Evolutionary conservation across 2,329 filamentous ascomycete species (phyloP), one percentile per base, ranked within the genome.

Genomic region (Tothia fuscella): DNA sequence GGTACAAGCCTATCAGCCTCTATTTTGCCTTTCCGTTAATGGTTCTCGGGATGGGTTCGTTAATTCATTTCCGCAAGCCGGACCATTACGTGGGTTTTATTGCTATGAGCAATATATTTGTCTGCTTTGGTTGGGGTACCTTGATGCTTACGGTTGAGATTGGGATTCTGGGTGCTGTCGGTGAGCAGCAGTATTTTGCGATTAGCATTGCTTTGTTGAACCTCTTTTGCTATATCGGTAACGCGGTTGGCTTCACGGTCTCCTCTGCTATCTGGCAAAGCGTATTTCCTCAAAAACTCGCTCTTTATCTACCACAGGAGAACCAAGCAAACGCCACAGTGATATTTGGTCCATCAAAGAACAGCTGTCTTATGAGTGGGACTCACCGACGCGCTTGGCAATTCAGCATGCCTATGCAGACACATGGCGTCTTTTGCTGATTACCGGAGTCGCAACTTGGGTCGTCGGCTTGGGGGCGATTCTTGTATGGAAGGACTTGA

Each of bases 191-290:
- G 36, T 49, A 56, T 33, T 48, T 60, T 2, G 54, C 58, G 14
- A 52, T 56, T 6, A 55, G 49, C 6, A 42, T 60, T 6, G 56
- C 58, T 4, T 40, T 58, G 0, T 47, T 57, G 2, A 50, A 48
- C 25, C 46, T 58, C 26, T 48, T 49, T 22, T 51, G 50, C 21
- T 53, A 49, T 30, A 48, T 59, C 3, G 54, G 56, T 5, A 45
- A 50, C 13, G 56, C 55, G 5, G 46, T 59, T n/a, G 56, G 56
- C 3, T 42, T 42, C n/a, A 53, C 55, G 3, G 48, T 59, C 16
- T 55, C 56, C 5, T 53, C 51, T 5, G 48, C 54, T 21, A 59
- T 59, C 42, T 59, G 56, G 56, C 52, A 51, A 17, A 53, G 53
- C 34, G 52, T 48, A 4, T 52, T 59, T 31, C 30, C 44, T 12